These are phyloP conservation scores for Cotoneaster glaucophyllus DNA, from an alignment of 306 rosid genomes.

Conservation along the genomic window DNA sequence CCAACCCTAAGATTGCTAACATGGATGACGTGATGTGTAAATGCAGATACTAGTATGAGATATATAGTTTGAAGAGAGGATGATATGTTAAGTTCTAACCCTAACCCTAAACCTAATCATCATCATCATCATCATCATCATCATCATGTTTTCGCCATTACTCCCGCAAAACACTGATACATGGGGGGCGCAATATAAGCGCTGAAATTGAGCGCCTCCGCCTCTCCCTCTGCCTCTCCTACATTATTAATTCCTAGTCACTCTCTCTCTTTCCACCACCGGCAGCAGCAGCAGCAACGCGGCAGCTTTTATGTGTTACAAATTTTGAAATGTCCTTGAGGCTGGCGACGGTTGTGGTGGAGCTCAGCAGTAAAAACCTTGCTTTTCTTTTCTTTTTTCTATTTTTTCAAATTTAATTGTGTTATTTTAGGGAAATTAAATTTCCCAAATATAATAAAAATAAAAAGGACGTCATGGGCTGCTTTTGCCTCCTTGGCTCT, in stretches of 20 bases:
- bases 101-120: not conserved
- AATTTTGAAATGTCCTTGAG: not conserved
- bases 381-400: not conserved
- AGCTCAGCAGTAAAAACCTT: not conserved
- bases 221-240: not conserved
- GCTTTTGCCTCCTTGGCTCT: not conserved
- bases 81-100: not conserved
- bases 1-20: not conserved
- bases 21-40: not conserved
- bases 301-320: not conserved
- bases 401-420: not conserved
- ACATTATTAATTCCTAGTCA: not conserved
- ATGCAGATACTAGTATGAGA: not conserved
- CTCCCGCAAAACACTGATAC: constrained; percentile 7
- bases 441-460: not conserved
- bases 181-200: not conserved
- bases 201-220: not conserved
- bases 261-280: not conserved
- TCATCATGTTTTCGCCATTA: not conserved
- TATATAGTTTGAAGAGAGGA: not conserved
- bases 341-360: not conserved
- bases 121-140: not conserved
- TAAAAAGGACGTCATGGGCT: not conserved
- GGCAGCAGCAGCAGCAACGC: not conserved
- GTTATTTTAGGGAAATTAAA: not conserved